These are phyloP conservation scores for Sequoia sempervirens DNA, from an alignment of 75 land plant genomes.

Conservation along the genomic window DNA sequence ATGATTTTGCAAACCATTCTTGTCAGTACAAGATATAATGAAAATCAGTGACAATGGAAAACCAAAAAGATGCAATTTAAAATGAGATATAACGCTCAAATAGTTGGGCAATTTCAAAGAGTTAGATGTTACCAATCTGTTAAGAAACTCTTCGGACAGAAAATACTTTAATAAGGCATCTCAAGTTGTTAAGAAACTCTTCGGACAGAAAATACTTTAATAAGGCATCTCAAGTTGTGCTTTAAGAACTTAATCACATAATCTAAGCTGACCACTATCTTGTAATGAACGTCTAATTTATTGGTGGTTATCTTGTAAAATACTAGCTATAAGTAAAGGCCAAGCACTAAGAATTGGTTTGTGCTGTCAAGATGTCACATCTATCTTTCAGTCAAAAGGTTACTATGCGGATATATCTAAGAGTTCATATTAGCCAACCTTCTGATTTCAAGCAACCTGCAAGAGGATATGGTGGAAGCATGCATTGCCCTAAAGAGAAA, in stretches of 20 bases:
- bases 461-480: neutral
- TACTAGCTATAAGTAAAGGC: neutral
- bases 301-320: neutral
- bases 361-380: neutral
- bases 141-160: neutral
- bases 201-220: neutral
- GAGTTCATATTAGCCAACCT: neutral
- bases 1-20: neutral
- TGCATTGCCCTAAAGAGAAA: neutral
- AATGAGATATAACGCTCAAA: neutral
- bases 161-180: neutral
- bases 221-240: neutral
- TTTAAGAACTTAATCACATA: neutral
- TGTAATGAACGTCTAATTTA: neutral
- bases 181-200: neutral
- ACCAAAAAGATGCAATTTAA: neutral
- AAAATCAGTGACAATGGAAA: neutral
- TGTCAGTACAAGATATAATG: neutral
- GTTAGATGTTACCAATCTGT: neutral
- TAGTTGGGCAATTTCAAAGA: neutral
- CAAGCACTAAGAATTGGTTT: neutral
- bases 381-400: neutral
- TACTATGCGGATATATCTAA: neutral
- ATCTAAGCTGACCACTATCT: neutral
- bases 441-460: neutral